Percentiles rank a stretch among this genome's conserved stretches.
phyloP scores from a whole-genome alignment of 495 filamentous ascomycete species.

The Podospora conica region DNA sequence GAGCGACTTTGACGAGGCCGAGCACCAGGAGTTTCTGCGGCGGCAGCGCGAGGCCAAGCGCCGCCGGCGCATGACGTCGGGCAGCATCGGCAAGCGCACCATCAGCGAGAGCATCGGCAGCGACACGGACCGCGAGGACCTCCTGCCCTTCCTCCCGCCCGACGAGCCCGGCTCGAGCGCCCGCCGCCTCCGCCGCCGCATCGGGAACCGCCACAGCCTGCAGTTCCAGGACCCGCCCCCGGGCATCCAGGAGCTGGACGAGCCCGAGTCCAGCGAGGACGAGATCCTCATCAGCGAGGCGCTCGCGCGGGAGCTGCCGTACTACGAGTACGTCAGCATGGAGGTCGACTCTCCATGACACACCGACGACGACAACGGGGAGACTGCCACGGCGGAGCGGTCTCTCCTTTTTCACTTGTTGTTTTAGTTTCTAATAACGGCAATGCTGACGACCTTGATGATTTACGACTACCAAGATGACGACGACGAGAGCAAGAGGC shows the following conservation, averaged over 20 bases:
- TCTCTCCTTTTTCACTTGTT: neutral
- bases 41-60: conserved; percentile 35
- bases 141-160: conserved; percentile 36
- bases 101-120: conserved; percentile 48
- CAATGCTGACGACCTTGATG: conserved; percentile 10
- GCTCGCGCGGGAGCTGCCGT: conserved; percentile 42
- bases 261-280: conserved; percentile 44
- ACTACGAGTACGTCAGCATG: conserved; percentile 41
- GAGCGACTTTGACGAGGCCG: conserved; percentile 35
- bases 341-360: conserved; percentile 42
- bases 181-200: conserved; percentile 43
- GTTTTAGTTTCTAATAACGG: conserved; percentile 8
- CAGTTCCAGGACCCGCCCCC: conserved; percentile 44
- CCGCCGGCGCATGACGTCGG: conserved; percentile 43
- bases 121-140: conserved; percentile 47
- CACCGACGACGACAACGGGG: neutral
- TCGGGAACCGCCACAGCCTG: conserved; percentile 43
- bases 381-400: neutral
- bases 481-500: neutral
- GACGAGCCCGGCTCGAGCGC: conserved; percentile 40
- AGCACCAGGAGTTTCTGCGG: conserved; percentile 28
- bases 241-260: conserved; percentile 48
- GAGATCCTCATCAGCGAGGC: conserved; percentile 40
- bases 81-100: conserved; percentile 49
- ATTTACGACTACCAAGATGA: conserved; percentile 9